Percentiles rank a stretch among this genome's conserved stretches.
Conservation (phyloP, 2,329 filamentous ascomycete species). For the Microdochium paspali region DNA sequence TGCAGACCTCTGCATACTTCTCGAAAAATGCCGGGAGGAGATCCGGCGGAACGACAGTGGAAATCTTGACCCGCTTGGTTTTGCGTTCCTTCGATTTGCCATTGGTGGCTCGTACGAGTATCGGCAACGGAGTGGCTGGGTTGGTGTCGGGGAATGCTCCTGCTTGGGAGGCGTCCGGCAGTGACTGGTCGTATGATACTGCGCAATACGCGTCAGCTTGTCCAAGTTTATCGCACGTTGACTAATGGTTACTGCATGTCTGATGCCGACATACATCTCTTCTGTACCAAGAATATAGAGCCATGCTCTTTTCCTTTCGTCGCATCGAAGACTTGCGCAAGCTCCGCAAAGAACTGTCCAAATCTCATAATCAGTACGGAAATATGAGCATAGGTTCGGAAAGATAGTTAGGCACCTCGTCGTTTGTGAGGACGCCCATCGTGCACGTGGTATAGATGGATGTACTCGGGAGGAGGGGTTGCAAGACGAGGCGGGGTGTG, state of each 20-base stretch:
- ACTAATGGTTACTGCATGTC: background rate
- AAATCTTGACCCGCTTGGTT: conserved; percentile 60
- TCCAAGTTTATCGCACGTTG: background rate
- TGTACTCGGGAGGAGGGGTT: background rate
- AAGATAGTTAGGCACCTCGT: conserved; percentile 37
- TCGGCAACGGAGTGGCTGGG: conserved; percentile 50
- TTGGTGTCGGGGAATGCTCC: conserved; percentile 52
- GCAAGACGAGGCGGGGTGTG: background rate
- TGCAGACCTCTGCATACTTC: conserved; percentile 84
- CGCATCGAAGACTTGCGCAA: conserved; percentile 58
- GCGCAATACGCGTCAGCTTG: conserved; percentile 1
- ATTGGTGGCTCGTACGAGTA: conserved; percentile 79
- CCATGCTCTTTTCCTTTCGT: conserved; percentile 63
- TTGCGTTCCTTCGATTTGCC: conserved; percentile 56
- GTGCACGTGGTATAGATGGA: conserved; percentile 10
- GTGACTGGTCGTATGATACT: conserved; percentile 35
- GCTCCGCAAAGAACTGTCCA: conserved; percentile 55
- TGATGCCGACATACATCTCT: conserved; percentile 50
- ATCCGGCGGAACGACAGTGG: conserved; percentile 70
- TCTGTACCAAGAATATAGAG: conserved; percentile 66
- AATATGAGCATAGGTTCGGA: too few species aligned
- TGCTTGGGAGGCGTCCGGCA: conserved; percentile 30
- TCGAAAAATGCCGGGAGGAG: conserved; percentile 73
- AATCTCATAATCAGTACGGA: too few species aligned
- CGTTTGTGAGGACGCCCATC: conserved; percentile 46